Evolutionary conservation across 2,329 filamentous ascomycete species (phyloP).

Genomic region (Zasmidium cellare): DNA sequence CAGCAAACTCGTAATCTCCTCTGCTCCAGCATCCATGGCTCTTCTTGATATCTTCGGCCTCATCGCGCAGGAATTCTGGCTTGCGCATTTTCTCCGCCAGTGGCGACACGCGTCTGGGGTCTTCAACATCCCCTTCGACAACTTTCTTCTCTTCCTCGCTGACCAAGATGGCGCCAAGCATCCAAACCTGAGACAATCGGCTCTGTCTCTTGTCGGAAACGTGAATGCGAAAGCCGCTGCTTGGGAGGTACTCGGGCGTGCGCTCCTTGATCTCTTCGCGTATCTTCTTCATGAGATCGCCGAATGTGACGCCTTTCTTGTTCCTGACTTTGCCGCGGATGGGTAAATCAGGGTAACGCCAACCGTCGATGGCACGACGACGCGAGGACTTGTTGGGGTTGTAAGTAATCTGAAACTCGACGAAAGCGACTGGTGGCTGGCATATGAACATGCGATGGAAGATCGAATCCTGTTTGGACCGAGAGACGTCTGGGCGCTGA

Average conservation of each 20-base stretch:
- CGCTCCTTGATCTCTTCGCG: neutral
- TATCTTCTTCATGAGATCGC: constrained; percentile 4
- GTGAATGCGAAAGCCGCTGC: neutral
- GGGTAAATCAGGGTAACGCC: neutral
- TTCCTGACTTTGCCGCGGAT: constrained; percentile 3
- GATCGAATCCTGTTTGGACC: neutral
- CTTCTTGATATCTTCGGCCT: neutral
- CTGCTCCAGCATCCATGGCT: neutral
- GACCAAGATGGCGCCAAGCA: constrained; percentile 19
- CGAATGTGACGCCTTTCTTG: constrained; percentile 3
- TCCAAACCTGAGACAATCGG: constrained; percentile 2
- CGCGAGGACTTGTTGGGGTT: constrained; percentile 1
- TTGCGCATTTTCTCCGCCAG: neutral
- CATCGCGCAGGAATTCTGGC: too few species aligned
- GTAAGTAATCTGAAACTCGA: constrained; percentile 8
- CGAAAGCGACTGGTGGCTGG: constrained; percentile 8
- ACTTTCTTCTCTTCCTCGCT: constrained; percentile 7
- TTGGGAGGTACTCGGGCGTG: neutral
- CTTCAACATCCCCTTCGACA: neutral
- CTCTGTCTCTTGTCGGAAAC: neutral
- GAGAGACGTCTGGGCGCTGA: constrained; percentile 1
- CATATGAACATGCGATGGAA: constrained; percentile 14
- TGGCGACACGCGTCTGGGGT: neutral
- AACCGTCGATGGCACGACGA: neutral
- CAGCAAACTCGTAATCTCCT: neutral